phyloP scores from a whole-genome alignment of 1,284 basidiomycete species.

The Pyrrhoderma noxium region DNA sequence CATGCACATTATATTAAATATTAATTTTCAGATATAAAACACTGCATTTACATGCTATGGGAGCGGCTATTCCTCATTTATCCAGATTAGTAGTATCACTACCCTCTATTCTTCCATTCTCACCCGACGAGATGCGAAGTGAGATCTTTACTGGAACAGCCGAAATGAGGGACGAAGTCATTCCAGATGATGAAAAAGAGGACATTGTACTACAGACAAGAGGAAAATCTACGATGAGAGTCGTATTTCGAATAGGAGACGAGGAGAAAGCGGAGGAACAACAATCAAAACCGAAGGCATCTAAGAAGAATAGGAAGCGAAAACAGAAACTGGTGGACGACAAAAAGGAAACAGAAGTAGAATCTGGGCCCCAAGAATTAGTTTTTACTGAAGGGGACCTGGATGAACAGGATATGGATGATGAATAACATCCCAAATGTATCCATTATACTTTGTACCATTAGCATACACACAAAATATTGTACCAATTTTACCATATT shows the following conservation, averaged over 20 bases:
- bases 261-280: conserved; percentile 26
- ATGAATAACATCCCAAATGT: not conserved
- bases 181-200: conserved; percentile 69
- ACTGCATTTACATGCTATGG: conserved; percentile 74
- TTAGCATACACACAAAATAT: no score
- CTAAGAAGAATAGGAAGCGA: conserved; percentile 21
- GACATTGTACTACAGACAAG: conserved; percentile 60
- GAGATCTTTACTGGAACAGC: conserved; percentile 70
- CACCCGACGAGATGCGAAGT: conserved; percentile 55
- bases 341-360: conserved; percentile 1
- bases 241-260: conserved; percentile 54
- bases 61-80: conserved; percentile 82
- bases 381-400: conserved; percentile 32
- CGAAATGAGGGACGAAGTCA: conserved; percentile 72
- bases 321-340: not conserved
- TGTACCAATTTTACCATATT: no score
- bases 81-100: conserved; percentile 66
- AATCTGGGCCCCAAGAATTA: conserved; percentile 22
- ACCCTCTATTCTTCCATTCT: conserved; percentile 67
- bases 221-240: conserved; percentile 56
- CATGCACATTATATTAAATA: no score
- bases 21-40: conserved; percentile 53
- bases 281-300: conserved; percentile 17
- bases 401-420: conserved; percentile 26
- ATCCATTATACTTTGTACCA: no score